Percentiles rank a stretch among this genome's conserved stretches.
These are phyloP conservation scores for Quercus aquifolioides DNA, from an alignment of 306 rosid genomes.

Conservation along the genomic window DNA sequence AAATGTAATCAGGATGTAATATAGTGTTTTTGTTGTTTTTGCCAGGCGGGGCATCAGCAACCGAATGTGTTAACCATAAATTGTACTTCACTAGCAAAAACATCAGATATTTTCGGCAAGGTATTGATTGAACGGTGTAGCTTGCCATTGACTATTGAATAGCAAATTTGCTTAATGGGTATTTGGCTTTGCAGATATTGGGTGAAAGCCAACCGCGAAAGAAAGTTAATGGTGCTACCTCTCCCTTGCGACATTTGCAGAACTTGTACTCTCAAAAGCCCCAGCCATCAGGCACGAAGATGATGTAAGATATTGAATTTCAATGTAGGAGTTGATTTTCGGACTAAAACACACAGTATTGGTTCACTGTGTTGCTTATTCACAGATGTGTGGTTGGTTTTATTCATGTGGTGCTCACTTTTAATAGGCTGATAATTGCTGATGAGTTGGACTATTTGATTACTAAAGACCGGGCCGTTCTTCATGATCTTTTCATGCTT, in stretches of 20 bases:
- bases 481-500: slow-evolving; percentile 94
- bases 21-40: not conserved
- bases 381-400: not conserved
- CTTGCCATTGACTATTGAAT: not conserved
- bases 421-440: slow-evolving; percentile 65
- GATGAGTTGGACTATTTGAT: slow-evolving; percentile 94
- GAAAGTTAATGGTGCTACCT: slow-evolving; percentile 38
- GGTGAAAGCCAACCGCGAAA: slow-evolving; percentile 36
- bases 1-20: too few species aligned
- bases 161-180: slow-evolving; percentile 19
- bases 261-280: slow-evolving; percentile 61
- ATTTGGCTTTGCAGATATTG: slow-evolving; percentile 51
- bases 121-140: slow-evolving; percentile 26
- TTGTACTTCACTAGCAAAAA: slow-evolving; percentile 65
- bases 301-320: slow-evolving; percentile 54
- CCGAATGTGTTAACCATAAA: slow-evolving; percentile 68
- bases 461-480: slow-evolving; percentile 79
- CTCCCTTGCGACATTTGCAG: slow-evolving; percentile 77
- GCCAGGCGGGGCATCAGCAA: slow-evolving; percentile 48
- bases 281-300: slow-evolving; percentile 37
- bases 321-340: not conserved
- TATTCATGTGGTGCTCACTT: not conserved
- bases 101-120: slow-evolving; percentile 75
- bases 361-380: not conserved
- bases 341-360: not conserved